A percentile compares a stretch with the other conserved stretches of the same genome.
Conservation (phyloP, 2,329 filamentous ascomycete genomes). For the Tolypocladium capitatum region DNA sequence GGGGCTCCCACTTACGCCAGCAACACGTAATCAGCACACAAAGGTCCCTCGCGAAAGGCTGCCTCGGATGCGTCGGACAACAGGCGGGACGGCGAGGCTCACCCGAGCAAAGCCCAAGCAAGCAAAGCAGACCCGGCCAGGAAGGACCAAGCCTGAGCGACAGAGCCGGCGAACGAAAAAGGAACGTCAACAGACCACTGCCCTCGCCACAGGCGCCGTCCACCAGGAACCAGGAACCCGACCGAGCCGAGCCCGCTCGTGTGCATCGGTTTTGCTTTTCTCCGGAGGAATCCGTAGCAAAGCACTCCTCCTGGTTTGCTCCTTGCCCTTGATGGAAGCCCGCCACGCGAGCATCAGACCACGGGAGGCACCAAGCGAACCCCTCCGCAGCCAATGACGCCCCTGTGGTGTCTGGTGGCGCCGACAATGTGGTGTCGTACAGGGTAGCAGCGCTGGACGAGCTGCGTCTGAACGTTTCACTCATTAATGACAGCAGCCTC, state of each 20-base stretch:
- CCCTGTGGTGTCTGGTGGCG: neutral
- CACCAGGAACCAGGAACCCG: neutral
- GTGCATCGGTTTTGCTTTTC: neutral
- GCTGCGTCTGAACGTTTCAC: neutral
- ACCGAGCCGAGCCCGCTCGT: neutral
- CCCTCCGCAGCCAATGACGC: neutral
- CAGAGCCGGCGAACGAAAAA: neutral
- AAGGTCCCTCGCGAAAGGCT: neutral
- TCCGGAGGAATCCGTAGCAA: too few relatives aligned
- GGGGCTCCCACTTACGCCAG: neutral
- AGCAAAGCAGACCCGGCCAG: neutral
- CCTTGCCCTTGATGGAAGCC: neutral
- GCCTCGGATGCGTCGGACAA: neutral
- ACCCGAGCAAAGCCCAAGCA: neutral
- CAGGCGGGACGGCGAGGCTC: too few relatives aligned
- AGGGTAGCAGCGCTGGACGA: neutral
- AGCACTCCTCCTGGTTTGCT: neutral
- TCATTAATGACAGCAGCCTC: neutral
- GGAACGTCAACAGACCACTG: neutral
- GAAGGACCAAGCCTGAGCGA: neutral
- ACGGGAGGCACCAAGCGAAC: neutral
- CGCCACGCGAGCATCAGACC: neutral
- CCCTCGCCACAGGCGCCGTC: neutral
- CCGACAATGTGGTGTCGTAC: neutral
- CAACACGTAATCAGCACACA: neutral